phyloP scores from a whole-genome alignment of 2,329 filamentous ascomycete genomes.

The Onygenales sp. region DNA sequence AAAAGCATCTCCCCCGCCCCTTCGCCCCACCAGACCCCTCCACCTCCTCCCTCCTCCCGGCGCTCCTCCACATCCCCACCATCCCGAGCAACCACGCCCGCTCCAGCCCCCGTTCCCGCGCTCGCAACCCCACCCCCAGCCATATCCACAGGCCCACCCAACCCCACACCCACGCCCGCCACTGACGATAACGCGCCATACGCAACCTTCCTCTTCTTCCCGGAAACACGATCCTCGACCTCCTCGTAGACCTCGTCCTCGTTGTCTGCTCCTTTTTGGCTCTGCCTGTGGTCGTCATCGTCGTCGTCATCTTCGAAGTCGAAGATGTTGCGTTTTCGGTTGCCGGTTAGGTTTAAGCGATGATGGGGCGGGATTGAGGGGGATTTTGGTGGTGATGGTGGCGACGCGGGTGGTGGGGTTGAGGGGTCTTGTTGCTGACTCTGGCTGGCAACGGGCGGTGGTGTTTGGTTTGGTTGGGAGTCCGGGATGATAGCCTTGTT shows the following conservation, averaged over 20 bases:
- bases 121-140: neutral
- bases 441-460: too few relatives aligned
- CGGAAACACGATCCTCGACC: conserved; percentile 12
- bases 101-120: neutral
- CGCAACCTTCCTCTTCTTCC: conserved; percentile 9
- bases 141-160: neutral
- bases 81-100: neutral
- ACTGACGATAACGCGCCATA: conserved; percentile 8
- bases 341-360: neutral
- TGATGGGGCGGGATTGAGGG: too few relatives aligned
- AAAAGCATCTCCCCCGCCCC: too few relatives aligned
- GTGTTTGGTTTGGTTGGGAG: too few relatives aligned
- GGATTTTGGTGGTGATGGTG: too few relatives aligned
- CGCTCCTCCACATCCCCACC: neutral
- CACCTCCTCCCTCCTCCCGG: too few relatives aligned
- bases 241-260: conserved; percentile 16
- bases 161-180: neutral
- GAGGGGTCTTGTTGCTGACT: too few relatives aligned
- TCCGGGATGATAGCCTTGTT: too few relatives aligned
- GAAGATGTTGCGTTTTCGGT: conserved; percentile 1
- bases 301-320: conserved; percentile 14
- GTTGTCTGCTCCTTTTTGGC: conserved; percentile 2
- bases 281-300: conserved; percentile 11
- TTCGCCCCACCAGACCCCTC: too few relatives aligned
- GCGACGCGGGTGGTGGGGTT: too few relatives aligned